phyloP scores from a whole-genome alignment of 2,329 filamentous ascomycete genomes.

The Sarocladium oryzae region DNA sequence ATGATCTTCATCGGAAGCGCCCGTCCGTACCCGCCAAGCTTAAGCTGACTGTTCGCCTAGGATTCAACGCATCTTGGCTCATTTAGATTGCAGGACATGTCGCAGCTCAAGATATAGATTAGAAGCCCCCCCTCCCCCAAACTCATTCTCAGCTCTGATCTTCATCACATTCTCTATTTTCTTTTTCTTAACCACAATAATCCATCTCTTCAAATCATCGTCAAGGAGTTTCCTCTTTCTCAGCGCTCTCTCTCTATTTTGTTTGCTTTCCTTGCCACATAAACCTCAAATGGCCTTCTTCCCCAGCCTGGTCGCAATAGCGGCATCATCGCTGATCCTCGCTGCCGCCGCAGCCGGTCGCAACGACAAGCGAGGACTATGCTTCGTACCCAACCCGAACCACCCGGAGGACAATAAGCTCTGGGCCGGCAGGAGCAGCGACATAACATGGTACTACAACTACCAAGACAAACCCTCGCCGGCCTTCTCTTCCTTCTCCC shows the following conservation, averaged over 20 bases:
- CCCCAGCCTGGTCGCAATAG: not conserved
- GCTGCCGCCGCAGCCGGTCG: slow-evolving; percentile 1
- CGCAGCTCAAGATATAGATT: not conserved
- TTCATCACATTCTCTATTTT: too few relatives aligned
- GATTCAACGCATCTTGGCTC: not conserved
- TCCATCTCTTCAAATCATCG: too few relatives aligned
- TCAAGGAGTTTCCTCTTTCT: not conserved
- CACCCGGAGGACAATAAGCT: slow-evolving; percentile 56
- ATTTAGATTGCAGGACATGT: not conserved
- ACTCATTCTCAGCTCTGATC: too few relatives aligned
- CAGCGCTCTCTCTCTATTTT: not conserved
- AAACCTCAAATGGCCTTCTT: not conserved
- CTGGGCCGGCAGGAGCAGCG: slow-evolving; percentile 51
- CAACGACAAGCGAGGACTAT: slow-evolving; percentile 53
- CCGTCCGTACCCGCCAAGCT: not conserved
- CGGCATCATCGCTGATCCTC: not conserved
- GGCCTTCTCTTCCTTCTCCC: slow-evolving; percentile 39
- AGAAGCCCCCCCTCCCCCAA: not conserved
- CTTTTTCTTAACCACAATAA: too few relatives aligned
- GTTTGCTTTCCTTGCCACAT: not conserved
- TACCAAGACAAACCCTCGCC: slow-evolving; percentile 54
- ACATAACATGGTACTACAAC: slow-evolving; percentile 83
- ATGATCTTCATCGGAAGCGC: not conserved
- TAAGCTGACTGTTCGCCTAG: not conserved
- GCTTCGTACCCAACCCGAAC: slow-evolving; percentile 53